phyloP scores from a whole-genome alignment of 495 filamentous ascomycete genomes.

The Lasiosphaeria hispida region DNA sequence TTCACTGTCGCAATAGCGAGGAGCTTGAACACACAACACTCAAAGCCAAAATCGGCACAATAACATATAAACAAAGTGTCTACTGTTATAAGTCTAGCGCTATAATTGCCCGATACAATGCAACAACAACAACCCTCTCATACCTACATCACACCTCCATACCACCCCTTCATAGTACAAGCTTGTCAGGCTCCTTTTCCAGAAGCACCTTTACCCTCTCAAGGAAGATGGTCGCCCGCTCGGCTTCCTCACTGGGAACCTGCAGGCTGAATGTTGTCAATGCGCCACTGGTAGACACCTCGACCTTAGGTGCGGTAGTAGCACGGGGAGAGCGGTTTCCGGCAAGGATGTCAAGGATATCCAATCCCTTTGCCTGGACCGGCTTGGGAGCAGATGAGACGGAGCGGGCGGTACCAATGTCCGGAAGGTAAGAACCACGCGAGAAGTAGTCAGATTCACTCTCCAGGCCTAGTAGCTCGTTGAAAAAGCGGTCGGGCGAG shows the following conservation, averaged over 20 bases:
- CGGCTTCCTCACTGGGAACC: conserved; percentile 74
- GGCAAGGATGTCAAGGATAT: conserved; percentile 78
- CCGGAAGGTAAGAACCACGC: conserved; percentile 64
- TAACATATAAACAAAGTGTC: background rate
- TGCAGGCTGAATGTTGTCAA: conserved; percentile 72
- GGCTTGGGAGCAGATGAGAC: conserved; percentile 28
- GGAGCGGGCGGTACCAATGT: conserved; percentile 61
- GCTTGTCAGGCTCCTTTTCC: conserved; percentile 75
- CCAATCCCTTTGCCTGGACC: conserved; percentile 44
- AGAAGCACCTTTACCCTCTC: conserved; percentile 77
- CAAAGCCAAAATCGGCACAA: background rate
- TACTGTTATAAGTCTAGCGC: conserved; percentile 4
- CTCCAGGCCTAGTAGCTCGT: conserved; percentile 77
- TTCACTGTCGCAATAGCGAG: no score
- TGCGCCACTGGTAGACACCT: conserved; percentile 11
- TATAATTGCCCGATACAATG: conserved; percentile 1
- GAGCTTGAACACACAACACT: background rate
- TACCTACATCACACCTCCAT: background rate
- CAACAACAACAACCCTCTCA: background rate
- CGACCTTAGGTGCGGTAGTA: background rate
- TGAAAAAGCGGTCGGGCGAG: conserved; percentile 79
- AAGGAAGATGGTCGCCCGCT: conserved; percentile 74
- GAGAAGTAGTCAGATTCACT: conserved; percentile 42
- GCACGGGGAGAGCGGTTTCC: conserved; percentile 36
- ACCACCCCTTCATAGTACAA: conserved; percentile 56